A percentile compares a stretch with the other conserved stretches of the same genome.
phyloP scores from a whole-genome alignment of 768 basidiomycete genomes.

The Artomyces pyxidatus region DNA sequence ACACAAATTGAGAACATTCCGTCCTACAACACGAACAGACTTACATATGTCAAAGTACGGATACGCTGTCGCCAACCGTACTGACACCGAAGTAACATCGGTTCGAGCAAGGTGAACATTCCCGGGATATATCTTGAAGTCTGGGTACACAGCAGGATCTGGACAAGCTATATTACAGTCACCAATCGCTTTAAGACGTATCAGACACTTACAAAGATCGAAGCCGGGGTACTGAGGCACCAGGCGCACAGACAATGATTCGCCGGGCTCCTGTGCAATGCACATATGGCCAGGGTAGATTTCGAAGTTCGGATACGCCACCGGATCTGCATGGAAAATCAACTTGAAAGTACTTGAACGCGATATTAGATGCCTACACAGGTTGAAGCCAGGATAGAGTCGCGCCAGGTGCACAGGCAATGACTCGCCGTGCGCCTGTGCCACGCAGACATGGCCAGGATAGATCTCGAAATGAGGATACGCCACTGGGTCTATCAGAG shows the following conservation, averaged over 20 bases:
- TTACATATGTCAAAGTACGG: background rate
- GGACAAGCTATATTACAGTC: background rate
- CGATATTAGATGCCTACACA: conserved; percentile 9
- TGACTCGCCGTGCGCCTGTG: background rate
- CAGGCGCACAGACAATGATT: background rate
- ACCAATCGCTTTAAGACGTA: background rate
- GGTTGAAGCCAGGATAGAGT: conserved; percentile 12
- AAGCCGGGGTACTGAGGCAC: conserved; percentile 2
- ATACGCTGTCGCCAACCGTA: background rate
- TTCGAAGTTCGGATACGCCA: background rate
- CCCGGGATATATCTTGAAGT: conserved; percentile 13
- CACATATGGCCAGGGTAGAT: background rate
- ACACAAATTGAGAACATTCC: background rate
- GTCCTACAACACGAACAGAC: background rate
- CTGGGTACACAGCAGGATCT: conserved; percentile 17
- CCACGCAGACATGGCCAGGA: conserved; percentile 9
- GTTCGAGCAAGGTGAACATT: background rate
- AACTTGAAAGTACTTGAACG: background rate
- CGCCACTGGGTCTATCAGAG: conserved; percentile 19
- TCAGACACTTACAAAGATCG: conserved; percentile 9
- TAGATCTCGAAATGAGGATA: conserved; percentile 29
- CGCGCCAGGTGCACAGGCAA: background rate
- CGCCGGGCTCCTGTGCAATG: background rate
- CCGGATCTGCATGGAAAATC: background rate
- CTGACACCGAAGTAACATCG: background rate